Evolutionary conservation across 164 flowering plant genomes (phyloP).

Genomic region (Magnolia sinica): DNA sequence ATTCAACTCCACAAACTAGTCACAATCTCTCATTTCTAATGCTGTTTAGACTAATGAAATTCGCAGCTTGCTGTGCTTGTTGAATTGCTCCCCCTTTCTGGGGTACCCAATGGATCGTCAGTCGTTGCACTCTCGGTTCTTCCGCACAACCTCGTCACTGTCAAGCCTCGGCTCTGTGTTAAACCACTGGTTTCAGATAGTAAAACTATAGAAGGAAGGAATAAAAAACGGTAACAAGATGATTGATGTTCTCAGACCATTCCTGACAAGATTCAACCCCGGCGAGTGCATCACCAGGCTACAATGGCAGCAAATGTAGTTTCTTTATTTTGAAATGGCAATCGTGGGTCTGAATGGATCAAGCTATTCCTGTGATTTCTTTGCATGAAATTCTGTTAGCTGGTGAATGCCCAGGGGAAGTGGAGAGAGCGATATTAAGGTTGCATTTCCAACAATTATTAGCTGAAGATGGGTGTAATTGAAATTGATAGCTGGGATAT

Average conservation of each 20-base stretch:
- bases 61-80: conserved; percentile 67
- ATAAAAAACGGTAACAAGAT: not conserved
- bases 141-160: conserved; percentile 48
- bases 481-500: no score
- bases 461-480: no score
- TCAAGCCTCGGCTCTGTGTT: conserved; percentile 73
- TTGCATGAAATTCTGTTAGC: not conserved
- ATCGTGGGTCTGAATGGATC: not conserved
- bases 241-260: not conserved
- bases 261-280: not conserved
- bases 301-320: not conserved
- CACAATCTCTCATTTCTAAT: not conserved
- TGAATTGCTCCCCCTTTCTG: conserved; percentile 70
- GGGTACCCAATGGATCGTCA: conserved; percentile 44
- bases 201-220: conserved; percentile 27
- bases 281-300: not conserved
- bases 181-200: conserved; percentile 50
- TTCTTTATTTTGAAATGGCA: not conserved
- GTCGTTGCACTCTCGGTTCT: conserved; percentile 78
- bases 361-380: not conserved
- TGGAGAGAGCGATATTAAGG: no score
- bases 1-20: no score
- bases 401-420: no score
- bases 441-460: no score
- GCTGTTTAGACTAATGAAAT: not conserved